phyloP scores from a whole-genome alignment of 2,329 filamentous ascomycete genomes.

The Nemania serpens region DNA sequence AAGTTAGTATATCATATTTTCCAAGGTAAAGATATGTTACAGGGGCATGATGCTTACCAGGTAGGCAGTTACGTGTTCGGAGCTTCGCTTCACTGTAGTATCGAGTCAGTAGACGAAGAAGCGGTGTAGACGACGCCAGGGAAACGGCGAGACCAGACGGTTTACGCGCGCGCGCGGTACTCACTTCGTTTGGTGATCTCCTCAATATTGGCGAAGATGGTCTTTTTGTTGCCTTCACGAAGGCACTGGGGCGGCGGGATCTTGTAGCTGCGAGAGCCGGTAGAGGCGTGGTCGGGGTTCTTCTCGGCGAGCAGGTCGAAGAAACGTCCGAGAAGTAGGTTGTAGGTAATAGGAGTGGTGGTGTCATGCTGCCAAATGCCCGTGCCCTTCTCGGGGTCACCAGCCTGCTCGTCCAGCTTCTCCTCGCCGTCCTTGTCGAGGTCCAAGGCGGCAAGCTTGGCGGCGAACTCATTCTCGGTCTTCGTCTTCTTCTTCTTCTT shows the following conservation, averaged over 20 bases:
- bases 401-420: conserved; percentile 61
- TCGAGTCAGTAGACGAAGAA: conserved; percentile 5
- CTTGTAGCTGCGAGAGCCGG: conserved; percentile 94
- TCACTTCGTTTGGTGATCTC: conserved; percentile 92
- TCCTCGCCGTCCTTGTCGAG: conserved; percentile 60
- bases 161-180: neutral
- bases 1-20: conserved; percentile 5
- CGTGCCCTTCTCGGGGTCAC: conserved; percentile 82
- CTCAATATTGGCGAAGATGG: conserved; percentile 98
- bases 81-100: conserved; percentile 79
- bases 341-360: conserved; percentile 79
- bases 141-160: too few relatives aligned
- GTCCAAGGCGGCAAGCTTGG: conserved; percentile 65
- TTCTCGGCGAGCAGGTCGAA: conserved; percentile 93
- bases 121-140: neutral
- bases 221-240: conserved; percentile 99
- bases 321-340: conserved; percentile 85
- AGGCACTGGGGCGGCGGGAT: conserved; percentile 98
- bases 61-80: conserved; percentile 97
- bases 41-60: conserved; percentile 46
- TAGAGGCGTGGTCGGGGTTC: conserved; percentile 93
- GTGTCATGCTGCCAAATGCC: conserved; percentile 89
- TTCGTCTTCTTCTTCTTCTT: conserved; percentile 61
- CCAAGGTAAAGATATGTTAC: neutral
- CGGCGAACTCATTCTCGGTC: conserved; percentile 58